Evolutionary conservation across 148 eudicot species (phyloP).

Genomic region (Rhododendron ferrugineum): DNA sequence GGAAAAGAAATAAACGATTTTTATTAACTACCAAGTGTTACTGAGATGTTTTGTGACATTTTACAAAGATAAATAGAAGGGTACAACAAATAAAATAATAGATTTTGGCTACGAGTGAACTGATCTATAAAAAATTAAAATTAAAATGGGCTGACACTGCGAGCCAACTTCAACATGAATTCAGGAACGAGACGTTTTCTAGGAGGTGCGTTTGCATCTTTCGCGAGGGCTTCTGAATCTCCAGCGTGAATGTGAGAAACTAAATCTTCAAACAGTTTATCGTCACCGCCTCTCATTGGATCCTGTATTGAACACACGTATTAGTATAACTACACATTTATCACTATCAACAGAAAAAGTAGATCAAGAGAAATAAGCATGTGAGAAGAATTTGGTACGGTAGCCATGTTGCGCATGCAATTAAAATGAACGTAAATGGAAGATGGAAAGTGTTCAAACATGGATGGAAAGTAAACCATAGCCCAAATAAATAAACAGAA

Average conservation of each 20-base stretch:
- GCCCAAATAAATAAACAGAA: background rate
- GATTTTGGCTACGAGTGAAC: background rate
- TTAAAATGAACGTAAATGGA: background rate
- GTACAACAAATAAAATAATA: background rate
- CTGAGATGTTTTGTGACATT: background rate
- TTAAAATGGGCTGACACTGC: conserved; percentile 76
- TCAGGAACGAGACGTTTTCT: conserved; percentile 86
- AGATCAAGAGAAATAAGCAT: background rate
- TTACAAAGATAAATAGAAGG: background rate
- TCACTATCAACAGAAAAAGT: background rate
- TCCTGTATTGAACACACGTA: conserved; percentile 39
- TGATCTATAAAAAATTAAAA: conserved; percentile 22
- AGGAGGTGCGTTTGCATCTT: conserved; percentile 58
- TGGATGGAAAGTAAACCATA: background rate
- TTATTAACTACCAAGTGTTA: too few species aligned
- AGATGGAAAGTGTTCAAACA: background rate
- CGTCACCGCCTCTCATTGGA: conserved; percentile 95
- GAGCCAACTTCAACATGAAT: conserved; percentile 73
- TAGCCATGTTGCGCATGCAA: background rate
- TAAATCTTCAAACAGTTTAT: conserved; percentile 76
- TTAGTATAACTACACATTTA: background rate
- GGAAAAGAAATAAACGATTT: background rate
- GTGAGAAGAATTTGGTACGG: background rate
- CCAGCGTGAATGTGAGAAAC: conserved; percentile 62
- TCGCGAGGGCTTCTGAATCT: conserved; percentile 65